Evolutionary conservation across 2,329 filamentous ascomycete species (phyloP).

Genomic region (Helotiales sp.): DNA sequence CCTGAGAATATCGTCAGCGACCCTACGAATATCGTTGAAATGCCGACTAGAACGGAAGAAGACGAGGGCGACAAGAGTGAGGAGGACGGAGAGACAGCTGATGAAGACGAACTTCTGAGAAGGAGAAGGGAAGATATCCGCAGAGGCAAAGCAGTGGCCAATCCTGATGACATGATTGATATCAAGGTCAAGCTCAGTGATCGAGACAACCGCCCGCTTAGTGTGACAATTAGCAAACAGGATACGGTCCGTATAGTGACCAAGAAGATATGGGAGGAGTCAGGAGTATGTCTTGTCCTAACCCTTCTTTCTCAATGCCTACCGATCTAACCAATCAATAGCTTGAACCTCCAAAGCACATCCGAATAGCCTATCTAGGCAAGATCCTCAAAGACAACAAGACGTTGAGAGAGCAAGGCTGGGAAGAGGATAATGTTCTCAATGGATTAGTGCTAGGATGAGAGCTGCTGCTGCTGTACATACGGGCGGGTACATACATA

Average conservation of each 20-base stretch:
- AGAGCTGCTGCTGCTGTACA: constrained; percentile 11
- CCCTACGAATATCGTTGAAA: constrained; percentile 58
- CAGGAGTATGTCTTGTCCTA: constrained; percentile 56
- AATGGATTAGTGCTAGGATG: constrained; percentile 68
- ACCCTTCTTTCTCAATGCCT: not conserved
- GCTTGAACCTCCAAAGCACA: constrained; percentile 61
- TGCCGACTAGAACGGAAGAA: constrained; percentile 40
- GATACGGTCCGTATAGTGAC: constrained; percentile 70
- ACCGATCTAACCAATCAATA: constrained; percentile 21
- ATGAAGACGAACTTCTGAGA: constrained; percentile 50
- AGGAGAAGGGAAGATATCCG: constrained; percentile 49
- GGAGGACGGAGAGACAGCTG: constrained; percentile 34
- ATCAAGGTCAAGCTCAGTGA: constrained; percentile 39
- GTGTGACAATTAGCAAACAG: constrained; percentile 59
- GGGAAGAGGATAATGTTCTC: constrained; percentile 75
- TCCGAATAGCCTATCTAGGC: constrained; percentile 81
- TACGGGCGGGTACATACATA: not conserved
- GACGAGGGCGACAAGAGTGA: constrained; percentile 35
- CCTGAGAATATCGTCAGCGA: constrained; percentile 72
- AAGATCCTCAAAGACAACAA: constrained; percentile 74
- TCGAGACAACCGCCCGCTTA: constrained; percentile 64
- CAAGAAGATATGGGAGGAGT: constrained; percentile 65
- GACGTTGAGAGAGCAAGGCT: constrained; percentile 72
- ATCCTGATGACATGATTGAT: constrained; percentile 34
- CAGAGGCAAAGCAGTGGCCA: constrained; percentile 46